Evolutionary conservation across 1,139 yeast genomes (phyloP).

Genomic region (Blastobotrys illinoisensis): DNA sequence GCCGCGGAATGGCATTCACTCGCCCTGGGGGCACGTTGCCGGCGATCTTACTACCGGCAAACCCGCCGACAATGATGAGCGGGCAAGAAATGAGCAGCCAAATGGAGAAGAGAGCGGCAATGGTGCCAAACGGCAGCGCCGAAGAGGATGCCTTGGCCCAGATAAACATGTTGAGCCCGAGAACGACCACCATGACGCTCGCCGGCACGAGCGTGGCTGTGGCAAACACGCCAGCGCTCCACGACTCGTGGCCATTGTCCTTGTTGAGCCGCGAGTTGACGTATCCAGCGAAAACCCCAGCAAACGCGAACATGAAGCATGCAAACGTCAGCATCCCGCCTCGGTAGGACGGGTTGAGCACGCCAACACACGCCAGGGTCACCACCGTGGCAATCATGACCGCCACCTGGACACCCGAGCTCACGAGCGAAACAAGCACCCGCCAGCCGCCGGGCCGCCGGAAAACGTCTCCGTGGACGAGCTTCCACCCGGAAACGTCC

Average conservation of each 20-base stretch:
- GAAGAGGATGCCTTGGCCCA: slow-evolving; percentile 75
- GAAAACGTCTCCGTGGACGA: slow-evolving; percentile 50
- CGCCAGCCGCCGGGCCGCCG: slow-evolving; percentile 45
- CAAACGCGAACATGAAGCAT: slow-evolving; percentile 53
- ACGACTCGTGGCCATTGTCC: slow-evolving; percentile 35
- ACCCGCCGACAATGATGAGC: slow-evolving; percentile 67
- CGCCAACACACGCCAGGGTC: slow-evolving; percentile 50
- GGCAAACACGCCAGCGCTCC: slow-evolving; percentile 24
- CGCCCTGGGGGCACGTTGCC: slow-evolving; percentile 22
- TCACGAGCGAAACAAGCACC: slow-evolving; percentile 51
- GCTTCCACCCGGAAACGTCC: slow-evolving; percentile 47
- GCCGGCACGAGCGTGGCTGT: slow-evolving; percentile 50
- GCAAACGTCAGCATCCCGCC: slow-evolving; percentile 64
- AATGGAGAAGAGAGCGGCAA: slow-evolving; percentile 50
- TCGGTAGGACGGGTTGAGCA: slow-evolving; percentile 55
- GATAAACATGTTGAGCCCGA: slow-evolving; percentile 59
- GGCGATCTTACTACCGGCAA: slow-evolving; percentile 40
- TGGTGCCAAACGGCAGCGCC: slow-evolving; percentile 72
- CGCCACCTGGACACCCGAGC: slow-evolving; percentile 69
- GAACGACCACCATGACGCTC: slow-evolving; percentile 46
- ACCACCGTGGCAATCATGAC: slow-evolving; percentile 61
- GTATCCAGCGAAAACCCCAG: slow-evolving; percentile 72
- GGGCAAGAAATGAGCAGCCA: slow-evolving; percentile 69
- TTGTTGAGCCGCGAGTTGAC: slow-evolving; percentile 59
- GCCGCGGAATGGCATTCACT: slow-evolving; percentile 31